Percentiles rank a stretch among this genome's conserved stretches.
Conservation (phyloP, 805 yeast species). For the Kluyveromyces lactis region DNA sequence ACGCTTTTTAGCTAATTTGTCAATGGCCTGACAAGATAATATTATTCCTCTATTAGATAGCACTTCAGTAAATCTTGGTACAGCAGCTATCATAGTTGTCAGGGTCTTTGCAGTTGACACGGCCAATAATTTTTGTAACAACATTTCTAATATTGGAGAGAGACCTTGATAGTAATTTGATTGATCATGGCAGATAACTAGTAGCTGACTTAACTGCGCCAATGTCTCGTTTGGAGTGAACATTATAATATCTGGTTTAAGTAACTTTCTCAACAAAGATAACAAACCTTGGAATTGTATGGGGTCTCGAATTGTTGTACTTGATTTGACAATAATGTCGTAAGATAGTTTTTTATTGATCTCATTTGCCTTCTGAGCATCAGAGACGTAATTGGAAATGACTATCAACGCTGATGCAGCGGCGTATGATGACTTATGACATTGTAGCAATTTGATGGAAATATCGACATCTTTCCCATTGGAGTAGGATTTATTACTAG, state of each 20-base stretch:
- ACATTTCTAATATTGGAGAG: conserved; percentile 14
- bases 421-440: conserved; percentile 14
- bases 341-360: conserved; percentile 11
- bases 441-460: conserved; percentile 10
- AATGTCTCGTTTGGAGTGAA: conserved; percentile 12
- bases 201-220: conserved; percentile 6
- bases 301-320: conserved; percentile 21
- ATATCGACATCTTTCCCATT: conserved; percentile 16
- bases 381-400: conserved; percentile 21
- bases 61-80: conserved; percentile 7
- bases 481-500: conserved; percentile 17
- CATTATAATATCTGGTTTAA: conserved; percentile 18
- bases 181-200: conserved; percentile 21
- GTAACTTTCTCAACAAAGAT: conserved; percentile 21
- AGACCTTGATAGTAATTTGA: conserved; percentile 19
- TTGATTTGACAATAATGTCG: conserved; percentile 10
- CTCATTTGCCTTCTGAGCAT: conserved; percentile 15
- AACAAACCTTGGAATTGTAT: conserved; percentile 27
- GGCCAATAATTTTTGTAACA: conserved; percentile 22
- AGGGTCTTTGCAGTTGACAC: conserved; percentile 18
- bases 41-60: conserved; percentile 17
- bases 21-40: conserved; percentile 19
- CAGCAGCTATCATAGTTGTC: conserved; percentile 1
- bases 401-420: conserved; percentile 19
- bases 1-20: conserved; percentile 17